Evolutionary conservation across 495 filamentous ascomycete species (phyloP), one percentile per base, ranked within the genome.

Genomic region (Beverwykella pulmonaria): DNA sequence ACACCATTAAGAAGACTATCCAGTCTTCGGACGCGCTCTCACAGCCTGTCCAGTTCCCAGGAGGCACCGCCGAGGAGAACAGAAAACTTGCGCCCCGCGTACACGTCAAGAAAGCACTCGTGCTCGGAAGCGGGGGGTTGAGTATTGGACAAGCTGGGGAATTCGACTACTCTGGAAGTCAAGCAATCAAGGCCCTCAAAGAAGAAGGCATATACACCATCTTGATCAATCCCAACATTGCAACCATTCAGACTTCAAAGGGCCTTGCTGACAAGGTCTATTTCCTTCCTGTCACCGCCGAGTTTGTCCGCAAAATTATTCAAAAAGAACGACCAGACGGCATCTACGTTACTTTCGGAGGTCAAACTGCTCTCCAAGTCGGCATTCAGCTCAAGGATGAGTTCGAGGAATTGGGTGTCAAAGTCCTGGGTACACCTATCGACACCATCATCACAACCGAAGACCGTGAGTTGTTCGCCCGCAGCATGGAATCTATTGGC

Each of bases 391-490:
- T 98, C 69, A 96, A 92, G 79, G 91, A 97, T 76, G 94, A 98
- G 76, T 97, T 98, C 65, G 90, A 93, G 73, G 80, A 74, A 20
- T 86, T 98, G 7, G 93, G 94, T 41, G 93, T 98, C 63, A 87
- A 91, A 79, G 94, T 98, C 58, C 83, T 98, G 0, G 94, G 94
- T 74, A 98, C 94, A 15, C 93, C 93, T 17, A 97, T 98, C 67
- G 90, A 97, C 55, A 97, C 94, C 9, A 96, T 98, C 78, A 95
- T 97, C 78, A 97, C 93, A 34, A 98, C 94, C 2, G 94, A 98
- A 77, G 94, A 98, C 74, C 90, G 94, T 72, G 93, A 98, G 78
- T 82, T 97, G 44, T 98, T 98, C 71, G 94, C 94, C 60, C 89
- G 92, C 32, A 95, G 92, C 79, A 98, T 98, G 93, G 93, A 97